Percentiles rank a stretch among this genome's conserved stretches.
These are phyloP conservation scores for Aegle marmelos DNA, from an alignment of 345 rosid genomes.

Conservation along the genomic window DNA sequence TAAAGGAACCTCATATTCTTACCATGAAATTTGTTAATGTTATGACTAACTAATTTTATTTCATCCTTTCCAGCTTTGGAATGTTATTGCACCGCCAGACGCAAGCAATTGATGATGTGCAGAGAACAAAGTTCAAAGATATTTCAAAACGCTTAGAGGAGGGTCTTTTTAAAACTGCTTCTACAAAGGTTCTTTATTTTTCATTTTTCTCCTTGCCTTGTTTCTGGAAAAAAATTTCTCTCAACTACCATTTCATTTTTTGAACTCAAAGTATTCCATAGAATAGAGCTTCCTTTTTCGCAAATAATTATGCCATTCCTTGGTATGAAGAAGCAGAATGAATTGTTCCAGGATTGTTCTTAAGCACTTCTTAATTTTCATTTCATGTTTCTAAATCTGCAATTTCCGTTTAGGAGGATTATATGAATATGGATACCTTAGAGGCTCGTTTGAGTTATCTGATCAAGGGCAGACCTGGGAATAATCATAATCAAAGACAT, in stretches of 20 bases:
- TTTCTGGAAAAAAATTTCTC: neutral
- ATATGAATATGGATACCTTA: conserved; percentile 63
- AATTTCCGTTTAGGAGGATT: conserved; percentile 65
- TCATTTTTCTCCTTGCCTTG: neutral
- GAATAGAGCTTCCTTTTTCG: neutral
- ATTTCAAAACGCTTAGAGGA: conserved; percentile 84
- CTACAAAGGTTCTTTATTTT: conserved; percentile 51
- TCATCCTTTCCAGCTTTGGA: conserved; percentile 36
- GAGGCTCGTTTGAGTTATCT: conserved; percentile 58
- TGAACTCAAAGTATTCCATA: neutral
- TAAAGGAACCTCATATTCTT: neutral
- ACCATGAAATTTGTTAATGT: neutral
- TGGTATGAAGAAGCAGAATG: neutral
- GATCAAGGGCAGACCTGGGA: conserved; percentile 36
- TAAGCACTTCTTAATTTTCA: neutral
- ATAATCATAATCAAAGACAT: conserved; percentile 44
- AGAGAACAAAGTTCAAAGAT: conserved; percentile 47
- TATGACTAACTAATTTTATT: conserved; percentile 5
- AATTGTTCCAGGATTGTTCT: neutral
- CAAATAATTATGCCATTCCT: neutral
- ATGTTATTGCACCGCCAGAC: conserved; percentile 52
- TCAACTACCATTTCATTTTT: neutral
- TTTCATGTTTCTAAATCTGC: conserved; percentile 14
- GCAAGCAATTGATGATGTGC: conserved; percentile 40
- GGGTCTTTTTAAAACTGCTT: conserved; percentile 67